Evolutionary conservation across 768 basidiomycete species (phyloP).

Genomic region (Dentipellis fragilis): DNA sequence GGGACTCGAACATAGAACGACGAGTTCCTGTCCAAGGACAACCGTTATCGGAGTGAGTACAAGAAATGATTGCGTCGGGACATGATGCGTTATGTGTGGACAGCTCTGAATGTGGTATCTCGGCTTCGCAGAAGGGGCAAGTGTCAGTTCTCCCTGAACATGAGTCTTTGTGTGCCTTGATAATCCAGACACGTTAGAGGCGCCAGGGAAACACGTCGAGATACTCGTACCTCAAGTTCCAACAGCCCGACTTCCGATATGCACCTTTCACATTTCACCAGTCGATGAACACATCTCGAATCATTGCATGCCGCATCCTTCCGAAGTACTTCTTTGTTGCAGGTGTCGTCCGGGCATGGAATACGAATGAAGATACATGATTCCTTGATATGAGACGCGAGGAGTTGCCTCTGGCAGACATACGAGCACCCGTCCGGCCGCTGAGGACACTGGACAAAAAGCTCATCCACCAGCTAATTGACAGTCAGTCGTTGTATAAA

Average conservation of each 20-base stretch:
- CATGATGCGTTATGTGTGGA: slow-evolving; percentile 30
- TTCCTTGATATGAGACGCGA: slow-evolving; percentile 53
- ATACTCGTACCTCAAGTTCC: slow-evolving; percentile 24
- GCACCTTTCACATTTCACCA: slow-evolving; percentile 20
- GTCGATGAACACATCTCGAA: slow-evolving; percentile 26
- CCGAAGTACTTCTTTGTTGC: slow-evolving; percentile 32
- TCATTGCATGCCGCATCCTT: slow-evolving; percentile 26
- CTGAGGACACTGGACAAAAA: slow-evolving; percentile 63
- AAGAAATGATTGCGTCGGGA: slow-evolving; percentile 27
- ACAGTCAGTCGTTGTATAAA: background rate
- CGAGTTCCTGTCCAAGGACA: slow-evolving; percentile 46
- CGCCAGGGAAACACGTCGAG: slow-evolving; percentile 8
- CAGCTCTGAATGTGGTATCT: slow-evolving; percentile 25
- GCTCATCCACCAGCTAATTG: slow-evolving; percentile 71
- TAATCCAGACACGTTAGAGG: background rate
- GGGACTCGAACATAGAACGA: slow-evolving; percentile 22
- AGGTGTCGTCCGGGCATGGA: slow-evolving; percentile 37
- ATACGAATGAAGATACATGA: slow-evolving; percentile 49
- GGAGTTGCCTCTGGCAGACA: slow-evolving; percentile 56
- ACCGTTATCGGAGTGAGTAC: slow-evolving; percentile 38
- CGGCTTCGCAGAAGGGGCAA: slow-evolving; percentile 32
- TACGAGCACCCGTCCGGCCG: slow-evolving; percentile 46
- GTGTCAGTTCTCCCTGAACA: slow-evolving; percentile 27
- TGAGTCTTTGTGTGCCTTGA: slow-evolving; percentile 23
- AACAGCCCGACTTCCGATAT: slow-evolving; percentile 27